Evolutionary conservation across 139 green algal genomes (phyloP).

Genomic region (Chlorella sp.): DNA sequence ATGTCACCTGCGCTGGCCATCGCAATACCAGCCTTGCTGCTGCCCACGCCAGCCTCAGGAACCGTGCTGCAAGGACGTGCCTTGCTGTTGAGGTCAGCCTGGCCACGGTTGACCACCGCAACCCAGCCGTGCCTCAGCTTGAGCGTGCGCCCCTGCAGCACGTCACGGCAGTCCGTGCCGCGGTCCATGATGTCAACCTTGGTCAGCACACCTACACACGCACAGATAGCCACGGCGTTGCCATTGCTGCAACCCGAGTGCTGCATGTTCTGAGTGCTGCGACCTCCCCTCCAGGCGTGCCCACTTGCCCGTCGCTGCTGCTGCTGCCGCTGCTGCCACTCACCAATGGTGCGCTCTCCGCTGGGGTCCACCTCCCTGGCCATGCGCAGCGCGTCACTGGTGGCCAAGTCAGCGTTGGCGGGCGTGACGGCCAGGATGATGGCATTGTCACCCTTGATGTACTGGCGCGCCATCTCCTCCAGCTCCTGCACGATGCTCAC

Average conservation of each 20-base stretch:
- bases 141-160: constrained; percentile 69
- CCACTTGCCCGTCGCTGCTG: too few relatives aligned
- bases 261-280: not conserved
- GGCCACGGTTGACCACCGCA: constrained; percentile 86
- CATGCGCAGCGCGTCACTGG: constrained; percentile 90
- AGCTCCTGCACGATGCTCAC: constrained; percentile 89
- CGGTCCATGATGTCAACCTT: constrained; percentile 99
- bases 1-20: not conserved
- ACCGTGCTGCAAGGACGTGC: constrained; percentile 8
- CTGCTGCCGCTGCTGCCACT: too few relatives aligned
- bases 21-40: not conserved
- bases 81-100: constrained; percentile 83
- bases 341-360: constrained; percentile 57
- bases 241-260: not conserved
- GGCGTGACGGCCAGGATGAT: constrained; percentile 76
- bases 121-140: constrained; percentile 87
- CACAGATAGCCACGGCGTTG: not conserved
- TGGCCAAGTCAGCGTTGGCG: constrained; percentile 93
- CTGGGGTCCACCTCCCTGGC: constrained; percentile 57
- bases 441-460: constrained; percentile 66
- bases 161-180: constrained; percentile 84
- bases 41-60: not conserved
- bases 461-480: constrained; percentile 91
- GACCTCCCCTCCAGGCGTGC: not conserved
- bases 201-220: constrained; percentile 70